Percentiles rank a stretch among this genome's conserved stretches.
Conservation (phyloP, 2,329 filamentous ascomycete species). For the Claviceps citrina region DNA sequence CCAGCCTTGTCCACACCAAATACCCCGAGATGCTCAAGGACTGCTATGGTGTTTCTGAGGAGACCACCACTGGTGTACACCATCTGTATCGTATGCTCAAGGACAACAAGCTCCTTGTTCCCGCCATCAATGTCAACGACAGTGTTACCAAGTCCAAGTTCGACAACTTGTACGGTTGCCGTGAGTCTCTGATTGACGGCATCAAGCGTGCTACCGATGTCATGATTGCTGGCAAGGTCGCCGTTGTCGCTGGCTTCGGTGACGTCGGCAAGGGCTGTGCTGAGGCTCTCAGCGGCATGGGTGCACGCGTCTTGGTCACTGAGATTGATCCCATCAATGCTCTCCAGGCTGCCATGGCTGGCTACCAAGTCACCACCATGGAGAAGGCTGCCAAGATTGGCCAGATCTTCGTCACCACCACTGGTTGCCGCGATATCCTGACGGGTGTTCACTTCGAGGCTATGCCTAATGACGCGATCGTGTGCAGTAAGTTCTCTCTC, state of each 20-base stretch:
- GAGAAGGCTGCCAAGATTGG: slow-evolving; percentile 78
- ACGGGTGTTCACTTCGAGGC: slow-evolving; percentile 80
- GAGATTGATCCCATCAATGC: slow-evolving; percentile 99
- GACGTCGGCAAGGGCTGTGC: slow-evolving; percentile 99
- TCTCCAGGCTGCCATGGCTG: slow-evolving; percentile 93
- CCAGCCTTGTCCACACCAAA: slow-evolving; percentile 89
- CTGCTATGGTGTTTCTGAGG: slow-evolving; percentile 97
- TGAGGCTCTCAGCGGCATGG: slow-evolving; percentile 90
- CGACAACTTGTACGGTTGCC: slow-evolving; percentile 99
- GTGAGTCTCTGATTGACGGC: slow-evolving; percentile 94
- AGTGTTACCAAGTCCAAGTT: slow-evolving; percentile 99
- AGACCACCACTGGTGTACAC: slow-evolving; percentile 99
- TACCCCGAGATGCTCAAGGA: slow-evolving; percentile 96
- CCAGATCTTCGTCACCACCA: slow-evolving; percentile 99
- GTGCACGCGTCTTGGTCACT: slow-evolving; percentile 88
- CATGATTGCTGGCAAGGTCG: slow-evolving; percentile 99
- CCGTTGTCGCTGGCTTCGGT: slow-evolving; percentile 93
- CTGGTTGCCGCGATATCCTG: slow-evolving; percentile 96
- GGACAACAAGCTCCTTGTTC: slow-evolving; percentile 74
- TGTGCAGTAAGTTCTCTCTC: slow-evolving; percentile 80
- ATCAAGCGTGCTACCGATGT: slow-evolving; percentile 99
- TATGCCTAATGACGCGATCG: slow-evolving; percentile 96
- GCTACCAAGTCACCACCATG: slow-evolving; percentile 95
- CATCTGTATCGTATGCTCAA: slow-evolving; percentile 98
- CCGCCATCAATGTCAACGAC: slow-evolving; percentile 99